Base-by-base conservation (phyloP, 257 asterid genomes). In the Solanum sitiens region DNA sequence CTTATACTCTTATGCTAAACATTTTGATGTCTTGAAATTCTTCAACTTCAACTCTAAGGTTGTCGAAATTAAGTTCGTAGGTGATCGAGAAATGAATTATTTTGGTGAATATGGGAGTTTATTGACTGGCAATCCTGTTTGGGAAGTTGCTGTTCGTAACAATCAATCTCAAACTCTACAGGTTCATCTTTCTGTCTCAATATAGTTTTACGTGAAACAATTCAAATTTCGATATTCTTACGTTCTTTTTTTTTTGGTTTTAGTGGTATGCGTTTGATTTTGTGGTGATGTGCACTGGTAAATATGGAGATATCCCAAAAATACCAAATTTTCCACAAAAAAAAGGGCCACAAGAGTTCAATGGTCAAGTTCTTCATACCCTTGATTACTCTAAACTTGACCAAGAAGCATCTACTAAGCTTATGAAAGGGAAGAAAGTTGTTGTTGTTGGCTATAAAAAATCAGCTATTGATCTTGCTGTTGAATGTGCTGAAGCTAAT, bases 381-480 rank as follows among this genome's bases (percentile, higher is more conserved):
- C 87, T 94, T 32, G 99, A 96, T 82, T 96, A 96, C 87, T 89
- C 97, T 91, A 96, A 96, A 76, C 97, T 96, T 45, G 92, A 93
- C 42, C 88, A 94, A 86, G 94, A 92, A 39, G 92, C 92, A 71
- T 90, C 96, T 5, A 88, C 91, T 12, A 45, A 86, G 42, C 83
- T 95, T 83, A 84, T 96, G 14, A 89, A 92, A 87, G 96, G 90
- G 76, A 94, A 93, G 87, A 95, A 94, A 85, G 98, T 96, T 5
- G 95, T 92, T 3, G 91, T 96, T 30, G 87, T 96, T 30, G 99
- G 98, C 35, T 96, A 94, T 91, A 96, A 96, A 91, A 96, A 96
- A 93, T 96, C 98, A 4, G 98, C 95, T 6, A 95, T 96, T 82
- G 99, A 96, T 90, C 90, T 96, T 83, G 99, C 98, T 5, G 94